Base-by-base conservation (phyloP, 345 rosid genomes). In the Brassica nigra region DNA sequence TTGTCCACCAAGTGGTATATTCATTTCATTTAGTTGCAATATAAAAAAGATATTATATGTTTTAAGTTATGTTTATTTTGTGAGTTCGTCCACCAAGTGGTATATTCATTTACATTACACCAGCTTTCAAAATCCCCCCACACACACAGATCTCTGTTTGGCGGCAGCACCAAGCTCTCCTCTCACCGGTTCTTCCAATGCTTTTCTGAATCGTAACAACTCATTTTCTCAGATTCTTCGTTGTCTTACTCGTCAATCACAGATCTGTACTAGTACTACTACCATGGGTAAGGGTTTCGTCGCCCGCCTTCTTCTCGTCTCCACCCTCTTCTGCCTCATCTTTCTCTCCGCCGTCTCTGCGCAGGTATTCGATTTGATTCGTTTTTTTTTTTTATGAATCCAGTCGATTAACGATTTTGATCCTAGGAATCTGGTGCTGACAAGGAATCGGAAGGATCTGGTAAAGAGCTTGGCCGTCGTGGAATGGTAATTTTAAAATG, bases 391-490 rank as follows among this genome's bases (percentile, higher is more conserved):
- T 23, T 62, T 37, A 23, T 20, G 4, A 57, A 37, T 33, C 0
- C 76, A 61, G 77, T 16, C 10, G 57, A 23, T 15, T 29, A 30
- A 70, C 6, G 27, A 8, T 37, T 52, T 52, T 62, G 54, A 4
- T 78, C 27, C 15, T 75, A 92, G 97, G 96, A 87, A 3, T 67
- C 86, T 11, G 73, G 28, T 39, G 42, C 72, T 70, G 88, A 85
- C 37, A 83, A 78, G 68, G 95, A 85, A 63, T 82, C 85, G 2
- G 79, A 58, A 71, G 85, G 83, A 65, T 84, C 86, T 31, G 81
- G 62, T 66, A 85, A 83, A 74, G 91, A 88, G 85, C 90, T 95
- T 6, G 97, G 99, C 67, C 99, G 99, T 73, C 97, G 95, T 52
- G 94, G 97, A 79, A 87, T 91, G 91, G 99, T 93, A 67, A 78